A percentile compares a stretch with the other conserved stretches of the same genome.
phyloP scores from a whole-genome alignment of 2,329 filamentous ascomycete species.

The Coniochaeta sp. region DNA sequence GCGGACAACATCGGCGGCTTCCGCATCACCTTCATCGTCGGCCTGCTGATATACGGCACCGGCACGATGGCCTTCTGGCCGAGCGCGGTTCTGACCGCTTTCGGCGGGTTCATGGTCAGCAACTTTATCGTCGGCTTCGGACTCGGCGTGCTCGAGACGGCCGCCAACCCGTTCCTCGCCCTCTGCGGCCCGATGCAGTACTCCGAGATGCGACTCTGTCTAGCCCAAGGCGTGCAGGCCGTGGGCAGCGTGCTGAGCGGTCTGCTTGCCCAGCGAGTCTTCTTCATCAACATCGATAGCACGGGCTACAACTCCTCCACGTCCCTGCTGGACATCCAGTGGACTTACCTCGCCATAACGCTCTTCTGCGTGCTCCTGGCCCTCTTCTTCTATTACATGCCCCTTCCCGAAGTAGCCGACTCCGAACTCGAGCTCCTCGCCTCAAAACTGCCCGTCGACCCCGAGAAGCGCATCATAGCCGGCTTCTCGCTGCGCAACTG shows the following conservation, averaged over 20 bases:
- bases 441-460: slow-evolving; percentile 40
- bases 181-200: slow-evolving; percentile 69
- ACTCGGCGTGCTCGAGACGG: slow-evolving; percentile 70
- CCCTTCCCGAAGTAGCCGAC: slow-evolving; percentile 54
- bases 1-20: slow-evolving; percentile 55
- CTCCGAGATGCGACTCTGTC: slow-evolving; percentile 65
- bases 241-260: slow-evolving; percentile 66
- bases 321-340: slow-evolving; percentile 68
- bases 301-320: slow-evolving; percentile 39
- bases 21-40: slow-evolving; percentile 72
- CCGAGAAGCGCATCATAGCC: slow-evolving; percentile 37
- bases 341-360: slow-evolving; percentile 78
- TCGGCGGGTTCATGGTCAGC: slow-evolving; percentile 68
- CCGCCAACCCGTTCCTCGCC: slow-evolving; percentile 66
- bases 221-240: slow-evolving; percentile 73
- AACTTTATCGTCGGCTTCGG: slow-evolving; percentile 72
- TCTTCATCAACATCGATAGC: slow-evolving; percentile 44
- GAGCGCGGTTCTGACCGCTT: slow-evolving; percentile 65
- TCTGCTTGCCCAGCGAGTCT: slow-evolving; percentile 64
- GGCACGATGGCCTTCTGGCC: slow-evolving; percentile 87
- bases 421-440: slow-evolving; percentile 43
- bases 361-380: slow-evolving; percentile 65
- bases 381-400: slow-evolving; percentile 62
- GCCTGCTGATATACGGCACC: slow-evolving; percentile 65
- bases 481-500: slow-evolving; percentile 48